Conservation (phyloP, 805 yeast species). For the Candida parachauliodes region DNA sequence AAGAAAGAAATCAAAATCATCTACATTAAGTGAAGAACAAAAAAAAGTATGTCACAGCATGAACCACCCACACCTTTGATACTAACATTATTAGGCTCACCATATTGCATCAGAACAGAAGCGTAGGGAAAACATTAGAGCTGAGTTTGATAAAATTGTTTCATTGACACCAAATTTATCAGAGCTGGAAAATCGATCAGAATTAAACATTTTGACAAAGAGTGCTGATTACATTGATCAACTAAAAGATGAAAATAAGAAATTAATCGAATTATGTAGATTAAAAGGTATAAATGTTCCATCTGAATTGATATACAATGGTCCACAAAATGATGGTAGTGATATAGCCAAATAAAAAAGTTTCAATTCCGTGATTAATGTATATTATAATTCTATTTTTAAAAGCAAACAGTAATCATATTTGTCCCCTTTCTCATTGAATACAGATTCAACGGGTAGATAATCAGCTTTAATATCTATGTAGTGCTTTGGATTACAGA, state of each 20-base stretch:
- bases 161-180: slow-evolving; percentile 69
- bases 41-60: slow-evolving; percentile 24
- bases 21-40: slow-evolving; percentile 34
- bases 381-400: slow-evolving; percentile 13
- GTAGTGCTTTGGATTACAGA: slow-evolving; percentile 1
- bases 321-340: slow-evolving; percentile 20
- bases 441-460: slow-evolving; percentile 16
- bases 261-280: slow-evolving; percentile 40
- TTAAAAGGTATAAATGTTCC: slow-evolving; percentile 42
- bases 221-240: slow-evolving; percentile 52
- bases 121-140: slow-evolving; percentile 78
- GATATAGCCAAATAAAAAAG: slow-evolving; percentile 12
- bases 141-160: slow-evolving; percentile 75
- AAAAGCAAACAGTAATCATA: slow-evolving; percentile 15
- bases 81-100: slow-evolving; percentile 46
- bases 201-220: slow-evolving; percentile 67
- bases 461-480: slow-evolving; percentile 10
- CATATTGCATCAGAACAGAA: slow-evolving; percentile 86
- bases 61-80: too few species aligned
- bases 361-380: too few species aligned
- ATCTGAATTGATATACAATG: slow-evolving; percentile 29
- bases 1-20: slow-evolving; percentile 20
- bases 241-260: slow-evolving; percentile 47
- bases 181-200: slow-evolving; percentile 74
- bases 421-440: slow-evolving; percentile 9